Conservation (phyloP, 2,329 filamentous ascomycete species). For the Penicillium polonicum region DNA sequence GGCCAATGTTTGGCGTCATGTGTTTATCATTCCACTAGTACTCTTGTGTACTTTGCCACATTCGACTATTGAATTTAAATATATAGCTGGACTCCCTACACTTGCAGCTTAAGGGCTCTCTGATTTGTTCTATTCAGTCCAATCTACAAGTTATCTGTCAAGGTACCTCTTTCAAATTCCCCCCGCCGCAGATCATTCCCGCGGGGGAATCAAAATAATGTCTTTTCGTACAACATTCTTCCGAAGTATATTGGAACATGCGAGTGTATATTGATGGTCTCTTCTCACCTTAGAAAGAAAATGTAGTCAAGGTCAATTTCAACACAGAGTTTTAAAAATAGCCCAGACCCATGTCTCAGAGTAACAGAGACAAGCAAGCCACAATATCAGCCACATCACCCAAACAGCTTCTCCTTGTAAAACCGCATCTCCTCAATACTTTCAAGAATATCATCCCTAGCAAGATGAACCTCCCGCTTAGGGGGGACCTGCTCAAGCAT, state of each 20-base stretch:
- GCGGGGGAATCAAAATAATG: neutral
- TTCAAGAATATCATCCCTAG: constrained; percentile 85
- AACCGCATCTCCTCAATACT: constrained; percentile 89
- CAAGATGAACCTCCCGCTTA: constrained; percentile 78
- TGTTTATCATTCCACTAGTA: constrained; percentile 26
- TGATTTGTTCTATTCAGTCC: neutral
- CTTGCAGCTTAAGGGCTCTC: neutral
- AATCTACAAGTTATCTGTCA: neutral
- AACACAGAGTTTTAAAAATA: constrained; percentile 1
- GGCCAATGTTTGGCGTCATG: constrained; percentile 20
- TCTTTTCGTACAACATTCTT: neutral
- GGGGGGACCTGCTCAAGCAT: constrained; percentile 62
- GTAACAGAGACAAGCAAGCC: neutral
- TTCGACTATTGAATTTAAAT: neutral
- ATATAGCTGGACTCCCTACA: neutral
- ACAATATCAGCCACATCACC: constrained; percentile 1
- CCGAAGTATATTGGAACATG: neutral
- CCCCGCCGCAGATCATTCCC: constrained; percentile 3
- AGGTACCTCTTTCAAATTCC: neutral
- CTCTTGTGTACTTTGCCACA: neutral
- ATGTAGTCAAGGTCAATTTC: neutral
- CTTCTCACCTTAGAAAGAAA: neutral
- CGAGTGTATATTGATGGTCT: neutral
- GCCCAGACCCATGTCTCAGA: constrained; percentile 1
- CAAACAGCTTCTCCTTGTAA: constrained; percentile 72